These are phyloP conservation scores for Conticribra weissflogii DNA, from an alignment of 108 stramenopile genomes.

Conservation along the genomic window DNA sequence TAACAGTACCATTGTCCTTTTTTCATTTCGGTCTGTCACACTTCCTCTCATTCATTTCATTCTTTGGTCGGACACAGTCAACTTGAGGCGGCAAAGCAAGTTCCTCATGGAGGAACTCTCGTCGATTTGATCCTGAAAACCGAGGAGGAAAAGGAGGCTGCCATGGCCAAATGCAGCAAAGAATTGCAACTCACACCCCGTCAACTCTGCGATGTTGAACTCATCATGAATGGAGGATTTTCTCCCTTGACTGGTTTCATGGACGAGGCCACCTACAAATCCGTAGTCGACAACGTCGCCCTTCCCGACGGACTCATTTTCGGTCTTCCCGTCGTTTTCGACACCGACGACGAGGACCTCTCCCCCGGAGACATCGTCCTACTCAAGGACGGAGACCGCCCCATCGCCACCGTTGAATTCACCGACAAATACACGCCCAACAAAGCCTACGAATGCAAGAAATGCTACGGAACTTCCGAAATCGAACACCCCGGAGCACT, in stretches of 20 bases:
- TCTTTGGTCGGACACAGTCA: conserved; percentile 35
- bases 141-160: conserved; percentile 88
- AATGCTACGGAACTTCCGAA: conserved; percentile 97
- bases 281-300: conserved; percentile 92
- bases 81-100: conserved; percentile 79
- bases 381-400: conserved; percentile 93
- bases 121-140: conserved; percentile 92
- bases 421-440: conserved; percentile 93
- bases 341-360: conserved; percentile 92
- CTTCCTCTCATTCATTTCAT: neutral
- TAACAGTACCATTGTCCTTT: no score
- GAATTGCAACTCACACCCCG: conserved; percentile 88
- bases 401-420: conserved; percentile 94
- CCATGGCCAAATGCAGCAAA: conserved; percentile 86
- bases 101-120: conserved; percentile 94
- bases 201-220: conserved; percentile 98
- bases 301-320: conserved; percentile 95
- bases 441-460: conserved; percentile 92
- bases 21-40: neutral
- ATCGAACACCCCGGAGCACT: conserved; percentile 97
- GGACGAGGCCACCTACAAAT: conserved; percentile 91
- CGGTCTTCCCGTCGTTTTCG: conserved; percentile 97
- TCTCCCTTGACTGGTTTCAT: conserved; percentile 98
- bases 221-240: conserved; percentile 98
- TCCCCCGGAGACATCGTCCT: conserved; percentile 90